These are phyloP conservation scores for Haplosporangium gracile DNA, from an alignment of 192 early-diverging fungal species.

Conservation along the genomic window DNA sequence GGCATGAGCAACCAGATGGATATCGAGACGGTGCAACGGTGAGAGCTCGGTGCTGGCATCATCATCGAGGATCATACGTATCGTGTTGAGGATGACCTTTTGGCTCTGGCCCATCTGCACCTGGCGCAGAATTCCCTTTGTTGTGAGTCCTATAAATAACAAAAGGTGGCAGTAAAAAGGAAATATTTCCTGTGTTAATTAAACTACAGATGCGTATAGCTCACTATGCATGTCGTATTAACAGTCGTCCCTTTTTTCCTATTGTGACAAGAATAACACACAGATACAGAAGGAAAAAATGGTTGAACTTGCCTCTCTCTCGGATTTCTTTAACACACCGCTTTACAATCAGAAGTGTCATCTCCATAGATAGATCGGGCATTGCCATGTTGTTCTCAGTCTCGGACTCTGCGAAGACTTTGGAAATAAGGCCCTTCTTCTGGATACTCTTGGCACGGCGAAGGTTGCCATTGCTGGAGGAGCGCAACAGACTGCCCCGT, in stretches of 20 bases:
- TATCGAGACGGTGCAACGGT: slow-evolving; percentile 37
- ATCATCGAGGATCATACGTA: slow-evolving; percentile 51
- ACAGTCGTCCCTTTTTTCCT: neutral
- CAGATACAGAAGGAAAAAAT: neutral
- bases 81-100: slow-evolving; percentile 31
- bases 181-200: neutral
- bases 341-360: slow-evolving; percentile 41
- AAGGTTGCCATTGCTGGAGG: slow-evolving; percentile 30
- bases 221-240: neutral
- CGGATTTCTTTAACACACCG: slow-evolving; percentile 55
- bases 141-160: slow-evolving; percentile 36
- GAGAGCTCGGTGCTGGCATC: slow-evolving; percentile 52
- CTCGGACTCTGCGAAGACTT: slow-evolving; percentile 43
- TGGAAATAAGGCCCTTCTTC: slow-evolving; percentile 35
- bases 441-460: slow-evolving; percentile 36
- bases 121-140: slow-evolving; percentile 52
- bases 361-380: slow-evolving; percentile 52
- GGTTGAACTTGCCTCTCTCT: slow-evolving; percentile 35
- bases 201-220: neutral
- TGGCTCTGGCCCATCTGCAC: slow-evolving; percentile 40
- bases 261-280: neutral
- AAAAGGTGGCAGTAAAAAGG: neutral
- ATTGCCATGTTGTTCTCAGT: neutral
- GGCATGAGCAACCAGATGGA: slow-evolving; percentile 52
- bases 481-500: slow-evolving; percentile 29